Base-by-base conservation (phyloP, 306 rosid genomes). In the Castanea crenata region DNA sequence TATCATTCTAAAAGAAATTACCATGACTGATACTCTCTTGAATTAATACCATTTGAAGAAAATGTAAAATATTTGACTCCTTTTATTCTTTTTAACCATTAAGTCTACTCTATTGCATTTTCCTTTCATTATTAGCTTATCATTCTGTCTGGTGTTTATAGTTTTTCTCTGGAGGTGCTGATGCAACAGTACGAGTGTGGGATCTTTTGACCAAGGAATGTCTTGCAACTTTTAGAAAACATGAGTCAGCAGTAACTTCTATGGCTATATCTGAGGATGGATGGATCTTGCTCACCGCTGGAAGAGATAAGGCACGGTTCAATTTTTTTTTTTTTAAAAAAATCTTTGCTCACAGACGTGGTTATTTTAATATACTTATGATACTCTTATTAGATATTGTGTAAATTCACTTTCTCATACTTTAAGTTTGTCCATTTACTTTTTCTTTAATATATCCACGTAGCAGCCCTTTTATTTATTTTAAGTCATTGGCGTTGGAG, bases 81-180 rank as follows among this genome's bases (percentile, higher is more conserved):
- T 29, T 19, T 10, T 27, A 20, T 75, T 81, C 34, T 44, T 55
- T 29, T 51, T 58, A 74, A 74, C 56, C 32, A 61, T 21, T 76
- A 38, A 78, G 76, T 27, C 1, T 52, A 55, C 56, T 67, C 25
- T 16, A 72, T 59, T 76, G 65, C 27, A 14, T 49, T 71, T 78
- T 74, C 54, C 52, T 77, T 41, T 5, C 59, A 35, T 76, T 38
- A 71, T 79, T 27, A 69, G 73, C 57, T 81, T 55, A 78, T 77
- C 41, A 32, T 75, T 79, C 67, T 74, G 78, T 55, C n/a, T 76
- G 58, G 75, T 85, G 68, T 76, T 59, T 15, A 16, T 84, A 95
- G 98, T 94, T 95, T 89, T 95, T 95, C 87, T 95, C 99, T 20
- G 98, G 94, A 71, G 90, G 99, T 80, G 97, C 91, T 78, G 99